phyloP scores from a whole-genome alignment of 306 rosid species.

The Pterocarpus macrocarpus region DNA sequence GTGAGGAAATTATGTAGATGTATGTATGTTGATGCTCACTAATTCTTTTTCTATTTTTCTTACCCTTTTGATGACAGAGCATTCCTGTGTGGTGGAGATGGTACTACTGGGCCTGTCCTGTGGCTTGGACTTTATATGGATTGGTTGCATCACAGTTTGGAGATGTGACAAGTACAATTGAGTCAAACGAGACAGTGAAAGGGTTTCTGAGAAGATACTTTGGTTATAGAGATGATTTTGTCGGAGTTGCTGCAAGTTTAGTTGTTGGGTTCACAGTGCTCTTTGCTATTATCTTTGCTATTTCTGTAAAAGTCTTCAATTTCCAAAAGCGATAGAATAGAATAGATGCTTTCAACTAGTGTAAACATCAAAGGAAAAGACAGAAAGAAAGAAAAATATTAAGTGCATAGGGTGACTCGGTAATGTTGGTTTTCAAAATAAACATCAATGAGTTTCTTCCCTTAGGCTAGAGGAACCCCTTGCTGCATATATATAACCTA shows the following conservation, averaged over 20 bases:
- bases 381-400: neutral
- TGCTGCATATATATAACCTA: neutral
- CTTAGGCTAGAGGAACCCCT: neutral
- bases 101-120: constrained; percentile 77
- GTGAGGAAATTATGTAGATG: neutral
- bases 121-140: constrained; percentile 79
- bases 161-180: constrained; percentile 50
- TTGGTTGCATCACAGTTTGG: constrained; percentile 70
- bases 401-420: neutral
- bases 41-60: neutral
- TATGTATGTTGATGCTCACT: neutral
- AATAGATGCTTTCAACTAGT: constrained; percentile 6
- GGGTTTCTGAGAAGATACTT: constrained; percentile 52
- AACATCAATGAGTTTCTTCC: no score
- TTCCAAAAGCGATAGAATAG: constrained; percentile 58
- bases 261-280: constrained; percentile 50
- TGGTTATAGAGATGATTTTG: constrained; percentile 57
- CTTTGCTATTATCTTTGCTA: constrained; percentile 58
- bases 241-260: constrained; percentile 49
- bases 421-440: constrained; percentile 1
- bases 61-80: constrained; percentile 37
- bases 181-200: constrained; percentile 44
- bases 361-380: neutral
- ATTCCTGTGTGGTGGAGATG: constrained; percentile 90
- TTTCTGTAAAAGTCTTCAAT: constrained; percentile 54